Percentiles rank a stretch among this genome's conserved stretches.
These are phyloP conservation scores for Eucalyptus sp. DNA, from an alignment of 345 rosid species.

Conservation along the genomic window DNA sequence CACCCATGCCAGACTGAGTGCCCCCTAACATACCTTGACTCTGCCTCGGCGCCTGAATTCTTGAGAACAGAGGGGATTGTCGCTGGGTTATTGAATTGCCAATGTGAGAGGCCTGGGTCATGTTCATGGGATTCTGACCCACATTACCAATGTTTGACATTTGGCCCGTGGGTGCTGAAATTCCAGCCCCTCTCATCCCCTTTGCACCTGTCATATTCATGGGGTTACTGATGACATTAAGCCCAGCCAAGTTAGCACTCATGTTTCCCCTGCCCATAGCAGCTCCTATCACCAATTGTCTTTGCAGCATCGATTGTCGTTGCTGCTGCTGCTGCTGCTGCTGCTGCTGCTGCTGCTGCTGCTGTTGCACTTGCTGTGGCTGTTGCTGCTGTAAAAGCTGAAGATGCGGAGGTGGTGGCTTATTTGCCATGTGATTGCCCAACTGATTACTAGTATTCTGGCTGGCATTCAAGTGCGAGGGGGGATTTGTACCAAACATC, in stretches of 20 bases:
- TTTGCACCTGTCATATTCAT: conserved; percentile 56
- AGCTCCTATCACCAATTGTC: neutral
- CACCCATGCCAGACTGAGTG: conserved; percentile 55
- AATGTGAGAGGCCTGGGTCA: conserved; percentile 35
- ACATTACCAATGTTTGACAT: conserved; percentile 45
- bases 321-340: neutral
- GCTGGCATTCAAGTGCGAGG: conserved; percentile 45
- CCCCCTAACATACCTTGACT: conserved; percentile 30
- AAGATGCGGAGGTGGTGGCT: conserved; percentile 49
- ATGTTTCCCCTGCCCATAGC: conserved; percentile 34
- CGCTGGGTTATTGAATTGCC: conserved; percentile 49
- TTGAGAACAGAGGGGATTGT: conserved; percentile 14
- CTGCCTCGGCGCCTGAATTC: conserved; percentile 9
- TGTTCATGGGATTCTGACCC: conserved; percentile 55
- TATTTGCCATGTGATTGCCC: conserved; percentile 69
- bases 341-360: conserved; percentile 20
- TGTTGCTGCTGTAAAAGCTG: conserved; percentile 59
- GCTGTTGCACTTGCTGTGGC: conserved; percentile 25
- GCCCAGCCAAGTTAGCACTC: conserved; percentile 47
- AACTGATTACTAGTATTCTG: conserved; percentile 31
- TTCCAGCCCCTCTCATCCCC: conserved; percentile 63
- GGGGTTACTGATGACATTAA: conserved; percentile 18
- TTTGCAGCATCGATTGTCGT: neutral
- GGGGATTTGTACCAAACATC: conserved; percentile 49
- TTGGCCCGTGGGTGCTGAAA: conserved; percentile 60